Conservation (phyloP, 2,329 filamentous ascomycete genomes). For the Stagonosporopsis tanaceti region DNA sequence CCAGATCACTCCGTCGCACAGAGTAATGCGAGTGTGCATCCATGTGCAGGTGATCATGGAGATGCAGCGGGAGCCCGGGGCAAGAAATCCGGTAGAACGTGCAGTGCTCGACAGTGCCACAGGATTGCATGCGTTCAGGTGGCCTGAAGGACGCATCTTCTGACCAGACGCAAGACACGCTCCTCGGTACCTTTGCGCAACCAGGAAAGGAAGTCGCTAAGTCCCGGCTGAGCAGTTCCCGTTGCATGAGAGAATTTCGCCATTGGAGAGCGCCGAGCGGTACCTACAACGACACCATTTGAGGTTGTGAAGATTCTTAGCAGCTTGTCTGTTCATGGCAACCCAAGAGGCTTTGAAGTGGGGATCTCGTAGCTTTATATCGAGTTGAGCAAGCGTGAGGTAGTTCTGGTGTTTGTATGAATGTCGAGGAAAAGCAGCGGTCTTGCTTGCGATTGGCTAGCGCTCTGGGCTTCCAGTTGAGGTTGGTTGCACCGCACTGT, state of each 20-base stretch:
- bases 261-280: slow-evolving; percentile 11
- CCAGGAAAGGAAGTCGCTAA: slow-evolving; percentile 17
- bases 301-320: slow-evolving; percentile 2
- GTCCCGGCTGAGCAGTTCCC: slow-evolving; percentile 5
- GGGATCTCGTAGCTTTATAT: slow-evolving; percentile 8
- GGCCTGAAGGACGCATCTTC: slow-evolving; percentile 14
- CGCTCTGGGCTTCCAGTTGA: slow-evolving; percentile 6
- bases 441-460: slow-evolving; percentile 15
- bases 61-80: not conserved
- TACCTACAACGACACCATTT: slow-evolving; percentile 3
- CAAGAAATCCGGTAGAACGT: not conserved
- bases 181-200: slow-evolving; percentile 3
- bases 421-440: slow-evolving; percentile 8
- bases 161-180: slow-evolving; percentile 7
- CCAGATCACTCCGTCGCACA: slow-evolving; percentile 2
- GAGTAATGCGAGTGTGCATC: not conserved
- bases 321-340: not conserved
- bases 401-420: not conserved
- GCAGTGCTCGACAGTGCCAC: slow-evolving; percentile 2
- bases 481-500: slow-evolving; percentile 12
- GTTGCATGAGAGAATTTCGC: slow-evolving; percentile 16
- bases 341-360: slow-evolving; percentile 14
- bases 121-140: slow-evolving; percentile 3
- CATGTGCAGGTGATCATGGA: not conserved
- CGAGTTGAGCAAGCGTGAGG: slow-evolving; percentile 9